Percentiles rank a stretch among this genome's conserved stretches.
Evolutionary conservation across 129 eudicot genomes (phyloP).

Genomic region (Tagetes erecta): DNA sequence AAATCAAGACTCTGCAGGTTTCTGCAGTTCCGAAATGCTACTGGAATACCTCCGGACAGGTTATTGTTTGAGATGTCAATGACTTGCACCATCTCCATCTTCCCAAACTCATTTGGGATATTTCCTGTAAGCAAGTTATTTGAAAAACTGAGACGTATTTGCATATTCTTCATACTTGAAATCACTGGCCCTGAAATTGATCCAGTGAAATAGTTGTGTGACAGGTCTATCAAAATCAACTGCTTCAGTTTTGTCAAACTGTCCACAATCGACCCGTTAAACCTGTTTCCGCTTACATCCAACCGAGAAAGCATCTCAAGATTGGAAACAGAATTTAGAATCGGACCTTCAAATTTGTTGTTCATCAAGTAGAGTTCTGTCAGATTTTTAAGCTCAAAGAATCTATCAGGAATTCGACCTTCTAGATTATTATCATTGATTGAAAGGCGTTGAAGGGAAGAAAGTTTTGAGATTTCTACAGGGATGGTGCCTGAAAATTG

Average conservation of each 20-base stretch:
- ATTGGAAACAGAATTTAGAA: conserved; percentile 51
- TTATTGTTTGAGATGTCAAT: conserved; percentile 80
- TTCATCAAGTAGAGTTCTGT: conserved; percentile 47
- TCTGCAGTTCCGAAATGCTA: conserved; percentile 50
- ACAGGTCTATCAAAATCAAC: conserved; percentile 56
- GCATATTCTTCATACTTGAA: conserved; percentile 57
- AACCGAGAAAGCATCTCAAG: conserved; percentile 57
- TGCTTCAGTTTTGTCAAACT: conserved; percentile 44
- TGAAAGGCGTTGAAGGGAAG: conserved; percentile 54
- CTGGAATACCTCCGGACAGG: conserved; percentile 61
- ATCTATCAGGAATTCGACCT: conserved; percentile 61
- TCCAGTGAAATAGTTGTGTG: conserved; percentile 59
- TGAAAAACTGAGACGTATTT: conserved; percentile 62
- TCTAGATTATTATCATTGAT: conserved; percentile 51
- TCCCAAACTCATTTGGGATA: conserved; percentile 65
- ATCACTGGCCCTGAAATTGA: conserved; percentile 51
- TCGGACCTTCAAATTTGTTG: conserved; percentile 56
- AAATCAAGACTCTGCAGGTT: conserved; percentile 60
- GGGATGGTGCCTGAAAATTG: conserved; percentile 66
- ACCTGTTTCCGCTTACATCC: conserved; percentile 65
- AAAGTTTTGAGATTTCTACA: conserved; percentile 54
- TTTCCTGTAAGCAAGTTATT: conserved; percentile 52
- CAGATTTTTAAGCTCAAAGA: conserved; percentile 55
- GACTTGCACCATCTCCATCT: conserved; percentile 67
- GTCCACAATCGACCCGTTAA: conserved; percentile 59